A percentile compares a stretch with the other conserved stretches of the same genome.
Conservation (phyloP, 208 protist genomes). For the Crithidia expoeki region DNA sequence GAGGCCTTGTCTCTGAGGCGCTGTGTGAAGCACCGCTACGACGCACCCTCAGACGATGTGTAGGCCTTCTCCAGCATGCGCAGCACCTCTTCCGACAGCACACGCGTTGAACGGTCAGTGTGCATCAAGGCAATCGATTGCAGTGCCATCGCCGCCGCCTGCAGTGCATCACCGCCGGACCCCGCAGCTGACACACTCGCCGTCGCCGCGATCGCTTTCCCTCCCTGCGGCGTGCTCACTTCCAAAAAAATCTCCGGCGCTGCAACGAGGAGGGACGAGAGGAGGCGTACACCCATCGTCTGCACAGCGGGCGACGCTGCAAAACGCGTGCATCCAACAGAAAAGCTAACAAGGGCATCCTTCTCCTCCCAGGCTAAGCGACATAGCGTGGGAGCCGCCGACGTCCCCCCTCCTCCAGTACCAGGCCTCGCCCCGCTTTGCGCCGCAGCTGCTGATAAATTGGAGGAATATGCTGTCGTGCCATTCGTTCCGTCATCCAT, state of each 20-base stretch:
- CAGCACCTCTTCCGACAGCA: conserved; percentile 65
- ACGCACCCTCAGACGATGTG: neutral
- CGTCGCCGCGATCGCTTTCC: neutral
- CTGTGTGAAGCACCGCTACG: neutral
- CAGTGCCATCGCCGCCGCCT: conserved; percentile 39
- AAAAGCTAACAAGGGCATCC: conserved; percentile 63
- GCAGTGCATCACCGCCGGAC: conserved; percentile 1
- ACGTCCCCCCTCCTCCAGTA: neutral
- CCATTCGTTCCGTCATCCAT: neutral
- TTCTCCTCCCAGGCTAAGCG: conserved; percentile 34
- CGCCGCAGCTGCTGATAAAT: neutral
- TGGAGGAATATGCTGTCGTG: no score
- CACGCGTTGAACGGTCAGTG: conserved; percentile 43
- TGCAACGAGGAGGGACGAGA: conserved; percentile 65
- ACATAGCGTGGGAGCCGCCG: conserved; percentile 23
- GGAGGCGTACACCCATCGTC: conserved; percentile 61
- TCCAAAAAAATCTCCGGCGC: conserved; percentile 63
- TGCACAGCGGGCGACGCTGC: conserved; percentile 53
- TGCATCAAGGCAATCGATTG: conserved; percentile 60
- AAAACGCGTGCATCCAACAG: conserved; percentile 67
- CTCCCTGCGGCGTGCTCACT: neutral
- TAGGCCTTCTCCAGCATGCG: conserved; percentile 35
- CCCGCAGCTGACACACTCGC: no score
- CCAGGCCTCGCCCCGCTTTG: no score
- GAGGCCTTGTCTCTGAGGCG: no score